Percentiles rank a stretch among this genome's conserved stretches.
Evolutionary conservation across 176 grass and related monocot species (phyloP).

Genomic region (Miscanthus lutarioriparius): DNA sequence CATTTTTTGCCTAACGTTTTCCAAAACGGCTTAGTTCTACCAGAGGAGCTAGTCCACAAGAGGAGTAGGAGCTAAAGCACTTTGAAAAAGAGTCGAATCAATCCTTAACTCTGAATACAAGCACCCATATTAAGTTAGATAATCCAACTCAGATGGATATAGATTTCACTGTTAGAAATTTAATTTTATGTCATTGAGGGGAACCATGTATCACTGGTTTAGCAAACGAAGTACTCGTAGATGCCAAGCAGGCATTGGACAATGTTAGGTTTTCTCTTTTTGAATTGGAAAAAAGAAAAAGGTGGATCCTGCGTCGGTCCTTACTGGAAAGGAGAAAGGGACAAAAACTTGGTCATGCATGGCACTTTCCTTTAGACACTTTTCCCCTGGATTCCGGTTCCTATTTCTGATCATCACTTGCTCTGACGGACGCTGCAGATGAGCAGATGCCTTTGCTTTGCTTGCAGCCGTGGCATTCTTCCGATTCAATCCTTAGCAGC

Average conservation of each 20-base stretch:
- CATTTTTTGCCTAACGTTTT: too few species aligned
- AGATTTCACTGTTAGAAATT: too few species aligned
- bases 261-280: neutral
- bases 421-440: neutral
- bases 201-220: neutral
- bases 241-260: neutral
- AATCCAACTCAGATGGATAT: too few species aligned
- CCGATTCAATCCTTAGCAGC: neutral
- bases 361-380: neutral
- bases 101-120: too few species aligned
- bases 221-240: too few species aligned
- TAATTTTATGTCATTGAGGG: too few species aligned
- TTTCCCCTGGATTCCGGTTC: conserved; percentile 7
- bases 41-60: too few species aligned
- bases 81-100: too few species aligned
- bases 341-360: neutral
- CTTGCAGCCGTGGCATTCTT: conserved; percentile 51
- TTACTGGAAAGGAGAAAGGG: neutral
- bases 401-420: neutral
- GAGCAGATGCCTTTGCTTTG: conserved; percentile 29
- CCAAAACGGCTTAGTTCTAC: too few species aligned
- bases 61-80: too few species aligned
- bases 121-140: too few species aligned
- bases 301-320: neutral
- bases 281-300: neutral